Conservation (phyloP, 2,329 filamentous ascomycete genomes). For the Magnaporthiopsis incrustans region DNA sequence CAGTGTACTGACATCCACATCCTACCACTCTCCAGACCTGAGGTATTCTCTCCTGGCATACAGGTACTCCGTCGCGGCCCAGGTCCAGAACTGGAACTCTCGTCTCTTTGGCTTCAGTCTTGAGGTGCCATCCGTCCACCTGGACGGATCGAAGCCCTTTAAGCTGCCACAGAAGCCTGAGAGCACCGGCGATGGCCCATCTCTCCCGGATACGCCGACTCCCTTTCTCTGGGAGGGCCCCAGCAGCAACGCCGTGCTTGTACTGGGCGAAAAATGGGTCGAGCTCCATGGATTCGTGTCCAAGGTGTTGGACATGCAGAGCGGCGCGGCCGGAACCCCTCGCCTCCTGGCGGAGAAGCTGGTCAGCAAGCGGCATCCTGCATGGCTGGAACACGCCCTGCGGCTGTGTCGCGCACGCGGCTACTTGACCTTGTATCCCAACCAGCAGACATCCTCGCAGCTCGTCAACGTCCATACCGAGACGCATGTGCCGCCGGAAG, state of each 20-base stretch:
- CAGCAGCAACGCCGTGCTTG: conserved; percentile 71
- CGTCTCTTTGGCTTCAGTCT: conserved; percentile 73
- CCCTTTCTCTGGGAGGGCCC: conserved; percentile 83
- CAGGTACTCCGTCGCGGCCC: conserved; percentile 52
- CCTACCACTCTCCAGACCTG: conserved; percentile 41
- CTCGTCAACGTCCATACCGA: conserved; percentile 74
- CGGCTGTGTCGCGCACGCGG: conserved; percentile 69
- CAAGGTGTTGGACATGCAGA: conserved; percentile 43
- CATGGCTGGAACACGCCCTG: conserved; percentile 72
- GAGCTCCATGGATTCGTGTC: conserved; percentile 78
- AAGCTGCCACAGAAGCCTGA: conserved; percentile 24
- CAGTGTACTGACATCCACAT: background rate
- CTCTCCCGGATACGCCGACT: conserved; percentile 26
- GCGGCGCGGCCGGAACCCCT: conserved; percentile 18
- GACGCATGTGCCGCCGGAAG: conserved; percentile 65
- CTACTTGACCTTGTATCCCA: conserved; percentile 75
- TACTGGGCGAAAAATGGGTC: conserved; percentile 79
- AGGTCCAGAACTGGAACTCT: conserved; percentile 35
- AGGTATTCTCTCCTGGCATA: conserved; percentile 73
- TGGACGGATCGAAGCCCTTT: conserved; percentile 55
- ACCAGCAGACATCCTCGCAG: conserved; percentile 40
- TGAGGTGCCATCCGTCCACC: conserved; percentile 56
- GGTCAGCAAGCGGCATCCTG: conserved; percentile 60
- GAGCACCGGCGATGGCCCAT: conserved; percentile 11
- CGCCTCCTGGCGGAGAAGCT: conserved; percentile 38